phyloP scores from a whole-genome alignment of 139 green algal genomes.

The Diplosphaera chodatii region DNA sequence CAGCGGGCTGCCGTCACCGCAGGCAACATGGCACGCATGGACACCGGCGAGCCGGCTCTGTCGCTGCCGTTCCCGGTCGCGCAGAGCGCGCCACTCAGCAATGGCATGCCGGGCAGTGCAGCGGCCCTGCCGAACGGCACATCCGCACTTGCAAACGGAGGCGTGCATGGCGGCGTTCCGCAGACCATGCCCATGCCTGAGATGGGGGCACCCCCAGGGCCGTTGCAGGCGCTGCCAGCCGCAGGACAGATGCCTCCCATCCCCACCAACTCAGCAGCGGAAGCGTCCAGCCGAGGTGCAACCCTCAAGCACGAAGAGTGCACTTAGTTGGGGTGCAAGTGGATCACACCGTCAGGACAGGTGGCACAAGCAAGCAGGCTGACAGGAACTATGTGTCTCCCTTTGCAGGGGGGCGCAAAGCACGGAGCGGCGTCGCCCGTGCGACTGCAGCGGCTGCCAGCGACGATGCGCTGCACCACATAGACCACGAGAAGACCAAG shows the following conservation, averaged over 20 bases:
- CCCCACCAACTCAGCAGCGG: background rate
- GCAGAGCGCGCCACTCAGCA: background rate
- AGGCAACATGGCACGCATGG: background rate
- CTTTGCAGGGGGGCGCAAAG: no score
- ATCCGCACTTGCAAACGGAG: background rate
- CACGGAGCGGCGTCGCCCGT: background rate
- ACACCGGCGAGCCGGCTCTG: background rate
- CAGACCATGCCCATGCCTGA: background rate
- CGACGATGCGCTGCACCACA: conserved; percentile 13
- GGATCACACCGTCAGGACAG: no score
- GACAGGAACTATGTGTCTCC: no score
- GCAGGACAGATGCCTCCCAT: background rate
- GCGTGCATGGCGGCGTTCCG: background rate
- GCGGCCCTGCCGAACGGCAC: no score
- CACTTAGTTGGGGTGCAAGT: no score
- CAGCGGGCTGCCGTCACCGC: no score
- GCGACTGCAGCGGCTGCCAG: conserved; percentile 1
- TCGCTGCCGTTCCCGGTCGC: background rate
- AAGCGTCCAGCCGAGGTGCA: no score
- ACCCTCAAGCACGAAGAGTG: no score
- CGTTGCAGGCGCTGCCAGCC: no score
- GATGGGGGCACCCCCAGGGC: background rate
- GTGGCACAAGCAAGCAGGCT: no score
- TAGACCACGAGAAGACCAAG: conserved; percentile 16
- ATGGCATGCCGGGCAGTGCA: background rate